Conservation (phyloP, 768 basidiomycete genomes). For the Suillus clintonianus region DNA sequence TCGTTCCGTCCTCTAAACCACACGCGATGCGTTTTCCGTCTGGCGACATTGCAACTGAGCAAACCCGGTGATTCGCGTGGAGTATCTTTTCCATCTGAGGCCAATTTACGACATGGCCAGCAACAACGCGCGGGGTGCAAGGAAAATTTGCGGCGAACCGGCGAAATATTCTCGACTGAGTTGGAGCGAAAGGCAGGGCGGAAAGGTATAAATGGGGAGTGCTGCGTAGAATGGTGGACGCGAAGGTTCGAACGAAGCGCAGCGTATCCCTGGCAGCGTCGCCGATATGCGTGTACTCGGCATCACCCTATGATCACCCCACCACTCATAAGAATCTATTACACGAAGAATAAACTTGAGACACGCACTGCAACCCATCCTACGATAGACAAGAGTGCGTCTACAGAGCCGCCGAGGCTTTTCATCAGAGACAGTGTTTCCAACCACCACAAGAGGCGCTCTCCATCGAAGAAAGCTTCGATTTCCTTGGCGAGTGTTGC, state of each 20-base stretch:
- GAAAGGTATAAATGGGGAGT: constrained; percentile 27
- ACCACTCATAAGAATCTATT: neutral
- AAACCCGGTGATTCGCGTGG: fast-evolving
- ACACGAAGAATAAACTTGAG: neutral
- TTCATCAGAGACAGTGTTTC: constrained; percentile 11
- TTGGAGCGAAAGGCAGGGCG: constrained; percentile 23
- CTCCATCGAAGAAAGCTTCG: constrained; percentile 18
- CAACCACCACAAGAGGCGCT: neutral
- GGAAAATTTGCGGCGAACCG: constrained; percentile 15
- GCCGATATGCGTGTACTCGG: neutral
- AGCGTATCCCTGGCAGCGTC: constrained; percentile 3
- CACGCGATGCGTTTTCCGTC: constrained; percentile 3
- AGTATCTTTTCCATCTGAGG: neutral
- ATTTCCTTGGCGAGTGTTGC: constrained; percentile 11
- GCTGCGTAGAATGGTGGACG: constrained; percentile 12
- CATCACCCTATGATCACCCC: neutral
- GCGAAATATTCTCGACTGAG: constrained; percentile 14
- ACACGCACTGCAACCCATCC: neutral
- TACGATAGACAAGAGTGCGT: neutral
- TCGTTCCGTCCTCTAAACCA: constrained; percentile 3
- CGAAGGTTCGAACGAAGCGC: constrained; percentile 16
- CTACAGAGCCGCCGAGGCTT: neutral
- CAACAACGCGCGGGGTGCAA: neutral
- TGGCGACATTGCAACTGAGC: neutral
- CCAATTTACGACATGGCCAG: neutral